phyloP scores from a whole-genome alignment of 805 yeast genomes.

The Blastobotrys muscicola region DNA sequence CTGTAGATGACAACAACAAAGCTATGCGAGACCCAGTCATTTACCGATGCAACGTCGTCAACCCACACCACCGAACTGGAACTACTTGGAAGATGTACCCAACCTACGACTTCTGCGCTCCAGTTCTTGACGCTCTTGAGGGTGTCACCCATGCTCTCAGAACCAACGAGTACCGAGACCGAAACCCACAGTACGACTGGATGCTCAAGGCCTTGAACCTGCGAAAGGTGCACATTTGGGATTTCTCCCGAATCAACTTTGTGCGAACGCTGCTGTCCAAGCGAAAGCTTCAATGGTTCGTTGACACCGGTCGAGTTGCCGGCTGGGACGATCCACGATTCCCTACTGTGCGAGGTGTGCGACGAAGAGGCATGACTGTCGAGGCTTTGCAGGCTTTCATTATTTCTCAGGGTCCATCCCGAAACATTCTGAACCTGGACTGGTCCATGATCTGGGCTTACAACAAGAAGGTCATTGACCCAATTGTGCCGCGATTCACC shows the following conservation, averaged over 20 bases:
- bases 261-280: conserved; percentile 91
- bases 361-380: conserved; percentile 99
- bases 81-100: conserved; percentile 92
- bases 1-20: conserved; percentile 83
- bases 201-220: conserved; percentile 69
- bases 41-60: conserved; percentile 83
- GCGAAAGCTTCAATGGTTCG: conserved; percentile 99
- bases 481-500: conserved; percentile 91
- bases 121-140: conserved; percentile 89
- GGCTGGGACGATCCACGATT: conserved; percentile 99
- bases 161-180: conserved; percentile 97
- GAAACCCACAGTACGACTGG: conserved; percentile 98
- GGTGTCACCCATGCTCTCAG: conserved; percentile 98
- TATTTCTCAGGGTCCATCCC: conserved; percentile 94
- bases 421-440: conserved; percentile 91
- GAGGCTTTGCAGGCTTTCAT: conserved; percentile 94
- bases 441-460: conserved; percentile 98
- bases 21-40: conserved; percentile 96
- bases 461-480: conserved; percentile 95
- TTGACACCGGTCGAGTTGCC: conserved; percentile 74
- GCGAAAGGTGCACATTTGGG: conserved; percentile 96
- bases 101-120: conserved; percentile 97
- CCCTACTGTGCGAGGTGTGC: conserved; percentile 99
- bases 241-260: conserved; percentile 94
- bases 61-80: conserved; percentile 98